Percentiles rank a stretch among this genome's conserved stretches.
These are phyloP conservation scores for Coleophoma cylindrospora DNA, from an alignment of 2,329 filamentous ascomycete species.

Conservation along the genomic window DNA sequence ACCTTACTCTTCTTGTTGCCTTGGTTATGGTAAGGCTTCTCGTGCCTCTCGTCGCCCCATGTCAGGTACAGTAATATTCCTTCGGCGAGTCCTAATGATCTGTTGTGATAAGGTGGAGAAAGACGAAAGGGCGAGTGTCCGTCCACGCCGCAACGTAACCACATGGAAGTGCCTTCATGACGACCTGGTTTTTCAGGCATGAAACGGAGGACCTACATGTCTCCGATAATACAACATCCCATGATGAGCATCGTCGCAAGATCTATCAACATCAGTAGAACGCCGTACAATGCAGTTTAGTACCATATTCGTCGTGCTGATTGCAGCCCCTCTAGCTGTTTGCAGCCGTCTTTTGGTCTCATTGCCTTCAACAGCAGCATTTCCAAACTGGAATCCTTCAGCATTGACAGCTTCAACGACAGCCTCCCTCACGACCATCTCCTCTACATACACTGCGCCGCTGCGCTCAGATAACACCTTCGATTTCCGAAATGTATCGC, in stretches of 20 bases:
- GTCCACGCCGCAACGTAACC: no score
- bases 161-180: no score
- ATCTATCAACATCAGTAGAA: not conserved
- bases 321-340: constrained; percentile 23
- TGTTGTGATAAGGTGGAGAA: no score
- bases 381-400: constrained; percentile 26
- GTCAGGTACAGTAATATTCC: no score
- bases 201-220: no score
- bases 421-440: constrained; percentile 58
- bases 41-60: no score
- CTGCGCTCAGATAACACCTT: constrained; percentile 68
- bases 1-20: no score
- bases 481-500: constrained; percentile 66
- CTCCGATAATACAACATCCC: no score
- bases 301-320: constrained; percentile 17
- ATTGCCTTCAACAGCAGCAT: constrained; percentile 17
- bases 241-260: not conserved
- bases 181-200: no score
- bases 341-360: constrained; percentile 23
- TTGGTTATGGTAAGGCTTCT: no score
- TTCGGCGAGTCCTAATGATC: no score
- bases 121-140: no score
- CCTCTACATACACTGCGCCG: constrained; percentile 48
- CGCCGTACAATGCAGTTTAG: constrained; percentile 29
- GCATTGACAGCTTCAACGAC: constrained; percentile 51